A percentile compares a stretch with the other conserved stretches of the same genome.
phyloP scores from a whole-genome alignment of 1,284 basidiomycete genomes.

The Agroathelia rolfsii region DNA sequence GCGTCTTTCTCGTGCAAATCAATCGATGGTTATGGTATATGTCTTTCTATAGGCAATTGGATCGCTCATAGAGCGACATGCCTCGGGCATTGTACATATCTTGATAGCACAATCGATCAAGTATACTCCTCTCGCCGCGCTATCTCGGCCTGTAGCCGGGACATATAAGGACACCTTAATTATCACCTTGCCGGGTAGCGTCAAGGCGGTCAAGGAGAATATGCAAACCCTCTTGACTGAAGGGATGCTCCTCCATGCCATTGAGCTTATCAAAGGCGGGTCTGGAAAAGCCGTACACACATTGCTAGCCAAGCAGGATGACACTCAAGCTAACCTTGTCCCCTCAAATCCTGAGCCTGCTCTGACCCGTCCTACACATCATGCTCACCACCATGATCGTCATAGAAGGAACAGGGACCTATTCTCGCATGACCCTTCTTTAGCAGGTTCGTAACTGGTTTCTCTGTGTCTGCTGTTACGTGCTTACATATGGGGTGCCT shows the following conservation, averaged over 20 bases:
- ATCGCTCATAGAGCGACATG: slow-evolving; percentile 63
- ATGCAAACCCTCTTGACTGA: slow-evolving; percentile 49
- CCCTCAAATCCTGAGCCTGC: slow-evolving; percentile 18
- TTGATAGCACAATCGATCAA: slow-evolving; percentile 58
- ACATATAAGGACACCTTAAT: slow-evolving; percentile 59
- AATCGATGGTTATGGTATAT: slow-evolving; percentile 1
- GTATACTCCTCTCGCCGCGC: slow-evolving; percentile 71
- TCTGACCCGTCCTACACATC: slow-evolving; percentile 24
- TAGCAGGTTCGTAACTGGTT: slow-evolving; percentile 37
- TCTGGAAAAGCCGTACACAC: slow-evolving; percentile 52
- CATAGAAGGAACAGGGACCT: slow-evolving; percentile 40
- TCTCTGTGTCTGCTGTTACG: not conserved
- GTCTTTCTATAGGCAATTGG: slow-evolving; percentile 45
- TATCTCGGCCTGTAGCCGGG: slow-evolving; percentile 76
- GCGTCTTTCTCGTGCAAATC: slow-evolving; percentile 3
- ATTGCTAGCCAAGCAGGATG: slow-evolving; percentile 22
- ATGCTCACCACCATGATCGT: slow-evolving; percentile 34
- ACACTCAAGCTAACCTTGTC: slow-evolving; percentile 10
- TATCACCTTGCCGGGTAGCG: slow-evolving; percentile 74
- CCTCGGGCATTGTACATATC: slow-evolving; percentile 73
- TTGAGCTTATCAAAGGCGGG: slow-evolving; percentile 68
- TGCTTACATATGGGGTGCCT: not conserved
- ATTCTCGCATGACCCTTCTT: slow-evolving; percentile 60
- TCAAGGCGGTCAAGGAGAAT: slow-evolving; percentile 78
- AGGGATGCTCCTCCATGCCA: slow-evolving; percentile 57